A percentile compares a stretch with the other conserved stretches of the same genome.
phyloP scores from a whole-genome alignment of 2,329 filamentous ascomycete species.

The Alternaria sp. region DNA sequence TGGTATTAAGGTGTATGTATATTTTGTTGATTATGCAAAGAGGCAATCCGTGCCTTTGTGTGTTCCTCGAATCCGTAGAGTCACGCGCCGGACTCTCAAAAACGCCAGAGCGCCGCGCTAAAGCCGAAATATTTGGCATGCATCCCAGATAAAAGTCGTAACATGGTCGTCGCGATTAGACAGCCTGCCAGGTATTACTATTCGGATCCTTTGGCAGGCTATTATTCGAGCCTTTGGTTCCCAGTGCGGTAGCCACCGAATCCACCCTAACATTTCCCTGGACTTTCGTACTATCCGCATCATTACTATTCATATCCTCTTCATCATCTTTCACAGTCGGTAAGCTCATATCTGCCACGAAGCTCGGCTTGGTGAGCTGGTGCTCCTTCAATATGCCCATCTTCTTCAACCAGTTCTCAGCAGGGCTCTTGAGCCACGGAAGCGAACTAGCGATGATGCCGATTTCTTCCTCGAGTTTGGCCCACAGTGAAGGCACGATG shows the following conservation, averaged over 20 bases:
- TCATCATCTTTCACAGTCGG: slow-evolving; percentile 2
- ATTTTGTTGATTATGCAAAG: too few relatives aligned
- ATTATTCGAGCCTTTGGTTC: slow-evolving; percentile 9
- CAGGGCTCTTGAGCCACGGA: slow-evolving; percentile 30
- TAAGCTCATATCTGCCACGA: slow-evolving; percentile 19
- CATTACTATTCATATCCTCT: slow-evolving; percentile 12
- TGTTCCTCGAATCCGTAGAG: neutral
- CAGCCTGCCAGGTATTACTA: slow-evolving; percentile 1
- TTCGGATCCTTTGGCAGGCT: neutral
- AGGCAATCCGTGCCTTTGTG: neutral
- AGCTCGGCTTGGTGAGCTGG: slow-evolving; percentile 25
- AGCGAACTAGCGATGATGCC: slow-evolving; percentile 37
- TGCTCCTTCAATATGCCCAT: slow-evolving; percentile 26
- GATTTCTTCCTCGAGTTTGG: slow-evolving; percentile 35
- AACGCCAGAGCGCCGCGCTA: slow-evolving; percentile 4
- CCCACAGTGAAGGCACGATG: slow-evolving; percentile 29
- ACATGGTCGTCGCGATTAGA: neutral
- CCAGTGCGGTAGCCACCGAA: slow-evolving; percentile 20
- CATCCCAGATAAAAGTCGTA: neutral
- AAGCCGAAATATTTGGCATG: slow-evolving; percentile 1
- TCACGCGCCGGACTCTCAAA: too few relatives aligned
- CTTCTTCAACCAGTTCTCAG: slow-evolving; percentile 25
- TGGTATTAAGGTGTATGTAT: too few relatives aligned
- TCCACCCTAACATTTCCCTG: slow-evolving; percentile 18
- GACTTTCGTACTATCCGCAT: slow-evolving; percentile 1